A percentile compares a stretch with the other conserved stretches of the same genome.
Conservation (phyloP, 2,329 filamentous ascomycete genomes). For the Tolypocladium amazonense region DNA sequence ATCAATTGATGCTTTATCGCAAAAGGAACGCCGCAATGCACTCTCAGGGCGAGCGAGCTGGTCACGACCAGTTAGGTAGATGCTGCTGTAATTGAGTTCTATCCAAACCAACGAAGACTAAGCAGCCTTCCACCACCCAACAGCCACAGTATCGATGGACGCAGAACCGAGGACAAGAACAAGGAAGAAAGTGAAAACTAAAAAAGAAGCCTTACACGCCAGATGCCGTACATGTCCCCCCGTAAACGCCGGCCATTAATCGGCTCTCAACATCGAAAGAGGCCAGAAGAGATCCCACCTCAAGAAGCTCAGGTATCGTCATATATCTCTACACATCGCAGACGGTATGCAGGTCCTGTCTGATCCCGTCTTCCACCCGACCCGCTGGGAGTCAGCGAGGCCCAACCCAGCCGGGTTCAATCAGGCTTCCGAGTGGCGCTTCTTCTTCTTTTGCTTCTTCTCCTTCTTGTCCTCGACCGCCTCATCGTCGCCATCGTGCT, state of each 20-base stretch:
- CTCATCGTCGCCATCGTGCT: slow-evolving; percentile 56
- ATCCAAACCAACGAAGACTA: not conserved
- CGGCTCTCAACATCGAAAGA: slow-evolving; percentile 15
- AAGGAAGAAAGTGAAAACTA: not conserved
- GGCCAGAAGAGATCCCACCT: slow-evolving; percentile 11
- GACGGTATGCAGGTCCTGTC: slow-evolving; percentile 5
- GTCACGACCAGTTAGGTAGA: not conserved
- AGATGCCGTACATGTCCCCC: slow-evolving; percentile 16
- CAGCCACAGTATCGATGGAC: slow-evolving; percentile 1
- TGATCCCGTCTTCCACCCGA: slow-evolving; percentile 1
- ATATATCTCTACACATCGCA: slow-evolving; percentile 10
- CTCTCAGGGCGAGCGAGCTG: not conserved
- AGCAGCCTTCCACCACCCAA: not conserved
- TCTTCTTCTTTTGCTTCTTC: slow-evolving; percentile 43
- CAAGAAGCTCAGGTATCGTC: slow-evolving; percentile 19
- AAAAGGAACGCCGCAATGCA: not conserved
- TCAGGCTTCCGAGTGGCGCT: slow-evolving; percentile 22
- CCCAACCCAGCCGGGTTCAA: slow-evolving; percentile 1
- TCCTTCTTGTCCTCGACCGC: slow-evolving; percentile 48
- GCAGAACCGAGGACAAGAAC: slow-evolving; percentile 1
- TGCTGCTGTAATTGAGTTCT: not conserved
- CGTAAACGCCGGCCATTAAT: slow-evolving; percentile 20
- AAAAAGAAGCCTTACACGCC: slow-evolving; percentile 20
- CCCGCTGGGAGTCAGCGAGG: not conserved
- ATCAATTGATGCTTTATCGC: not conserved